phyloP scores from a whole-genome alignment of 768 basidiomycete species.

The Suillus subaureus region DNA sequence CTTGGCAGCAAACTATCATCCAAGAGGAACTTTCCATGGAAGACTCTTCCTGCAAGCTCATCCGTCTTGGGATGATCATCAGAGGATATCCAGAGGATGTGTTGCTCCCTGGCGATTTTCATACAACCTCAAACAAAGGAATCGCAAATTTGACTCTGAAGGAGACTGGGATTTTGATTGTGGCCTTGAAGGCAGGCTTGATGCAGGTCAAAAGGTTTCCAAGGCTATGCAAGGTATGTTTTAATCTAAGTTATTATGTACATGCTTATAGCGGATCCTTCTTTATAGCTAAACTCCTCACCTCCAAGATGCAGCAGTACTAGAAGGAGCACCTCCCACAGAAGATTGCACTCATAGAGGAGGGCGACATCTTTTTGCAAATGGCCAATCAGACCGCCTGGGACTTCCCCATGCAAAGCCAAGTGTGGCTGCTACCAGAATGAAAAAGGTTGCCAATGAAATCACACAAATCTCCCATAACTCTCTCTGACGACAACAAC shows the following conservation, averaged over 20 bases:
- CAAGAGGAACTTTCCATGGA: slow-evolving; percentile 10
- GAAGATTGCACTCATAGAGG: not conserved
- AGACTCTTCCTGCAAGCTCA: not conserved
- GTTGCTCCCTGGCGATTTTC: slow-evolving; percentile 5
- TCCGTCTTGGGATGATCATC: not conserved
- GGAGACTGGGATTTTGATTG: not conserved
- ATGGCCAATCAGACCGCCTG: not conserved
- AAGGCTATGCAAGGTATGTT: not conserved
- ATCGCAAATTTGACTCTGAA: not conserved
- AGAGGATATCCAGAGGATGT: not conserved
- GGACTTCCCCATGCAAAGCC: not conserved
- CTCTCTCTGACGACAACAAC: not conserved
- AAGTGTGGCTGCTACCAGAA: not conserved
- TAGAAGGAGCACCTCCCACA: not conserved
- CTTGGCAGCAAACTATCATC: not conserved
- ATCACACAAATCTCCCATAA: not conserved
- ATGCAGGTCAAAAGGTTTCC: not conserved
- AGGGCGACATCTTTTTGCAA: not conserved
- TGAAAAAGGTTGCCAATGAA: not conserved
- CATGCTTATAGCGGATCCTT: not conserved
- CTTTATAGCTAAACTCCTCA: not conserved
- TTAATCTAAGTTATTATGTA: not conserved
- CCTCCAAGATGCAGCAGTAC: not conserved
- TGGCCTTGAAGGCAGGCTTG: not conserved
- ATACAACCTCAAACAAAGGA: not conserved